Evolutionary conservation across 106 monocot genomes (phyloP), one percentile per base, ranked within the genome.

Genomic region (Acorus gramineus): DNA sequence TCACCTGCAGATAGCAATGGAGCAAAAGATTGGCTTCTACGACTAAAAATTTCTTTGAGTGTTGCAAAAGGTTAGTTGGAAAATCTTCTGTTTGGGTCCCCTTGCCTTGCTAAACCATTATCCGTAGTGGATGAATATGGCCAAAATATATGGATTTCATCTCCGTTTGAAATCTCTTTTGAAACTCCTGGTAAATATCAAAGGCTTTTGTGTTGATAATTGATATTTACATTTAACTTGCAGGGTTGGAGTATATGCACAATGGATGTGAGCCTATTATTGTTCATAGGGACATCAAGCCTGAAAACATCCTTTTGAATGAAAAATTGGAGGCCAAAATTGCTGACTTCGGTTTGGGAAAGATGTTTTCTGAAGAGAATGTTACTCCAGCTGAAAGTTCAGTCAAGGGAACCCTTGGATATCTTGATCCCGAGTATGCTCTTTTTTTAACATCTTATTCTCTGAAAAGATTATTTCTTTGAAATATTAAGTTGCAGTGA

Each of bases 171-270:
- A 28, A 28, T 28, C 28, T 28, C 28, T 1, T 28, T 28, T 28
- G 28, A 28, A 28, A 28, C 28, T 1, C 28, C 28, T 0, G 28
- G 28, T 28, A 28, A 28, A 28, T 28, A 28, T 1, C 28, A 28
- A 28, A 1, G 28, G 1, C 0, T 28, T 28, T 28, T 28, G 0
- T 28, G 28, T 28, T 28, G 28, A 28, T 28, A 28, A 28, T 28
- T 28, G 28, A 28, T 28, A 28, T 28, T 28, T 4, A 4, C 46
- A 50, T 49, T 42, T 5, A 12, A 2, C 46, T 73, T 50, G 50
- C 44, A 81, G 81, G 81, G 45, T 46, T 81, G 9, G 69, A 77
- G 6, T 81, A 81, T 56, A 6, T 82, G 49, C 83, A 83, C 44
- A 67, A 60, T 2, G 60, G 53, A 42, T 78, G 78, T 54, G 66